Conservation (phyloP, 2,329 filamentous ascomycete species). For the Penicillium expansum region DNA sequence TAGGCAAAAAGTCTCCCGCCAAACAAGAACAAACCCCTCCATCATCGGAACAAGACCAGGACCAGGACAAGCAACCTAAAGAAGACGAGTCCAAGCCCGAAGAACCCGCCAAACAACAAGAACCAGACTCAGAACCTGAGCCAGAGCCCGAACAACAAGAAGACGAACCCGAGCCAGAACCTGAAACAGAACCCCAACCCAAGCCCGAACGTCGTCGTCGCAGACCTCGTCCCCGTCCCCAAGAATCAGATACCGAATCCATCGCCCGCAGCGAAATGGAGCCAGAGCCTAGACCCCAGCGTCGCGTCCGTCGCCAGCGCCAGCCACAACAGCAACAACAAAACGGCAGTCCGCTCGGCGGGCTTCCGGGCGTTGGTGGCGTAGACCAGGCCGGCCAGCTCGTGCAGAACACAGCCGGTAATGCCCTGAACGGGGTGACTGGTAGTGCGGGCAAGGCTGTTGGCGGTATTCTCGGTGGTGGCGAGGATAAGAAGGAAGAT, state of each 20-base stretch:
- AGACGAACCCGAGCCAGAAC: constrained; percentile 16
- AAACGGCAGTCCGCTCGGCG: constrained; percentile 42
- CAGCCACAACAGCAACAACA: constrained; percentile 50
- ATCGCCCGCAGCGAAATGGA: constrained; percentile 53
- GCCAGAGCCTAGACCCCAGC: constrained; percentile 38
- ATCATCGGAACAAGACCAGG: constrained; percentile 22
- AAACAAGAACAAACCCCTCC: constrained; percentile 29
- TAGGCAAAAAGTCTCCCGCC: constrained; percentile 29
- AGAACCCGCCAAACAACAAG: constrained; percentile 1
- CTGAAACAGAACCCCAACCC: constrained; percentile 42
- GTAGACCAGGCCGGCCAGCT: constrained; percentile 59
- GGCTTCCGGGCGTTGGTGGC: constrained; percentile 45
- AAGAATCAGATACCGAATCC: constrained; percentile 52
- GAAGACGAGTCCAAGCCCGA: constrained; percentile 16
- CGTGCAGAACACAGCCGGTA: constrained; percentile 49
- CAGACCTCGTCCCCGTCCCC: constrained; percentile 19
- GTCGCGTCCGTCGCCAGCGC: constrained; percentile 32
- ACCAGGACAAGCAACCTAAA: constrained; percentile 12
- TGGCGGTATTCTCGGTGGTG: constrained; percentile 37
- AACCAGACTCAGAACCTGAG: constrained; percentile 29
- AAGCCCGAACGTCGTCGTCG: constrained; percentile 43
- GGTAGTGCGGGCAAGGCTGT: constrained; percentile 44
- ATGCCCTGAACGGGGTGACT: constrained; percentile 45
- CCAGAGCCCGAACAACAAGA: constrained; percentile 19
- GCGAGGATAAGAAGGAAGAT: constrained; percentile 41